Evolutionary conservation across 108 stramenopile species (phyloP).

Genomic region (Fragilaria radians): DNA sequence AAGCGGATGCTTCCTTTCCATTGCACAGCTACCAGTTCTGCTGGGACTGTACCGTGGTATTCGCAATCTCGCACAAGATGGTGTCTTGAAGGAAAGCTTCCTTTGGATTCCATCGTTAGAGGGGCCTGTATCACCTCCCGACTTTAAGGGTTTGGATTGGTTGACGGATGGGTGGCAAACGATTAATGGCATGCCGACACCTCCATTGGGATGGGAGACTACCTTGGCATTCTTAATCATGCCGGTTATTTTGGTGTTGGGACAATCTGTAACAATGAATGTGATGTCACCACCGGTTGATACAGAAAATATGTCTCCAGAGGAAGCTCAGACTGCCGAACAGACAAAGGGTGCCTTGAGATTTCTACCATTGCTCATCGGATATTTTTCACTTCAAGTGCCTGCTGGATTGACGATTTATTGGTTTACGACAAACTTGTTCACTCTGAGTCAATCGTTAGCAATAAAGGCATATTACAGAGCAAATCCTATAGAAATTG

Average conservation of each 20-base stretch:
- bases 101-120: conserved; percentile 92
- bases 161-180: conserved; percentile 53
- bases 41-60: conserved; percentile 90
- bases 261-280: conserved; percentile 82
- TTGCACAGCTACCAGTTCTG: conserved; percentile 91
- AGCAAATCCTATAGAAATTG: conserved; percentile 76
- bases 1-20: conserved; percentile 82
- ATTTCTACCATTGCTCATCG: conserved; percentile 91
- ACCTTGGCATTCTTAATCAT: conserved; percentile 86
- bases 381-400: conserved; percentile 91
- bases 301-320: conserved; percentile 43
- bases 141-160: conserved; percentile 82
- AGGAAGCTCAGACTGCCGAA: conserved; percentile 61
- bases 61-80: conserved; percentile 77
- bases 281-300: conserved; percentile 74
- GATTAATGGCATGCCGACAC: conserved; percentile 39
- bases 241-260: conserved; percentile 82
- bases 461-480: conserved; percentile 68
- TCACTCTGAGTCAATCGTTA: conserved; percentile 75
- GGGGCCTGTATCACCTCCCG: conserved; percentile 79
- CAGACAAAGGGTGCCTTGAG: conserved; percentile 70
- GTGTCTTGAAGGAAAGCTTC: conserved; percentile 84
- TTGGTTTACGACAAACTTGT: conserved; percentile 91
- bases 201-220: conserved; percentile 89
- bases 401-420: conserved; percentile 95